Conservation (phyloP, 163 green algal species). For the Smithsoniella earleae region DNA sequence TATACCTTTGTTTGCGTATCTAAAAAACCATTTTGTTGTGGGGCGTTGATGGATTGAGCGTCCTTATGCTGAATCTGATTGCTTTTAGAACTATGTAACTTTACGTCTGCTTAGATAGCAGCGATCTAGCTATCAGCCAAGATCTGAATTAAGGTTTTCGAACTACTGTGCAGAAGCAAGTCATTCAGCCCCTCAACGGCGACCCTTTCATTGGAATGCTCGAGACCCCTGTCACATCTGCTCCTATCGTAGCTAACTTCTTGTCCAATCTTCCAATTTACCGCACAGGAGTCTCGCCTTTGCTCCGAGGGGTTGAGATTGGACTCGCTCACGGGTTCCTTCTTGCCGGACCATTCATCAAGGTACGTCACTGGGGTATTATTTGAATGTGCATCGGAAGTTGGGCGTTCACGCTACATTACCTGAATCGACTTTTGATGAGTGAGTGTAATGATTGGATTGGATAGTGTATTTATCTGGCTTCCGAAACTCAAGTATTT, state of each 20-base stretch:
- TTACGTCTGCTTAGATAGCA: not conserved
- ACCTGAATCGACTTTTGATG: not conserved
- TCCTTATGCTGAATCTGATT: too few relatives aligned
- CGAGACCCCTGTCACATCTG: slow-evolving; percentile 95
- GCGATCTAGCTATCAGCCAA: not conserved
- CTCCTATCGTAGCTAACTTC: slow-evolving; percentile 77
- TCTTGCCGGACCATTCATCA: slow-evolving; percentile 80
- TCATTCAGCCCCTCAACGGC: slow-evolving; percentile 85
- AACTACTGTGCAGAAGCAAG: slow-evolving; percentile 39
- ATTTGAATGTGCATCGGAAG: not conserved
- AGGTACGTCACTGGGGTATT: slow-evolving; percentile 43
- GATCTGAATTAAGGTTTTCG: not conserved
- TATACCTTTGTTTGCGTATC: too few relatives aligned
- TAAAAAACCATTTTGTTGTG: too few relatives aligned
- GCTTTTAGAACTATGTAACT: not conserved
- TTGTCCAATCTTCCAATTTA: slow-evolving; percentile 89
- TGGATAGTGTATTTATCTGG: too few relatives aligned
- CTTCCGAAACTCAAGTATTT: too few relatives aligned
- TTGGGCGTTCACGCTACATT: not conserved
- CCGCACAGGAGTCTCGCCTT: slow-evolving; percentile 76
- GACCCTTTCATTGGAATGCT: slow-evolving; percentile 96
- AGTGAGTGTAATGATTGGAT: too few relatives aligned
- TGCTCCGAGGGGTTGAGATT: slow-evolving; percentile 93
- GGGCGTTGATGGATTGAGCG: too few relatives aligned
- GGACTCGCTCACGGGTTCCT: slow-evolving; percentile 93